A percentile compares a stretch with the other conserved stretches of the same genome.
Evolutionary conservation across 768 basidiomycete genomes (phyloP).

Genomic region (Galerina sulciceps): DNA sequence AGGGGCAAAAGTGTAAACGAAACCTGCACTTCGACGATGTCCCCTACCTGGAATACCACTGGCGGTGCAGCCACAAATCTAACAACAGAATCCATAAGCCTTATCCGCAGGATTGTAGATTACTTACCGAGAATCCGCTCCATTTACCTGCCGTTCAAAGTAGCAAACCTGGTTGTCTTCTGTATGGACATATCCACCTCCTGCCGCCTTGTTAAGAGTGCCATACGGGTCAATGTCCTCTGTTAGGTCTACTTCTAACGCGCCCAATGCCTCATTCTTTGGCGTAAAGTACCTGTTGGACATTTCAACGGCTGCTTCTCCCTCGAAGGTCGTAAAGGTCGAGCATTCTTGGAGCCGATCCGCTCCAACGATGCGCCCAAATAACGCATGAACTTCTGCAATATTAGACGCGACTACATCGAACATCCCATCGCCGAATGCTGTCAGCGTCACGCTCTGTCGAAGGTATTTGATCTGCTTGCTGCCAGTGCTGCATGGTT

Average conservation of each 20-base stretch:
- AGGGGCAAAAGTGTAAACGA: conserved; percentile 14
- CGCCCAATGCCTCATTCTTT: neutral
- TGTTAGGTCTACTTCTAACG: neutral
- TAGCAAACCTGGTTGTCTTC: conserved; percentile 10
- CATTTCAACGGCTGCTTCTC: neutral
- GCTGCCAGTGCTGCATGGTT: neutral
- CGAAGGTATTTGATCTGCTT: neutral
- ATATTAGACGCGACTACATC: neutral
- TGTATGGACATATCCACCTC: neutral
- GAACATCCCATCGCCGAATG: neutral
- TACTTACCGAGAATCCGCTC: neutral
- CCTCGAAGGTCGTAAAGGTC: neutral
- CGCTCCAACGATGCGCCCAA: neutral
- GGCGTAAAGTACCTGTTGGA: conserved; percentile 13
- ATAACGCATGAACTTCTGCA: neutral
- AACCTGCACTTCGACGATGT: conserved; percentile 23
- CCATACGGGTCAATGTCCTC: conserved; percentile 5
- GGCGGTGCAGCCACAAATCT: conserved; percentile 11
- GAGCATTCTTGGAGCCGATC: conserved; percentile 1
- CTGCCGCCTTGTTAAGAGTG: conserved; percentile 1
- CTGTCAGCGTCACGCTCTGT: conserved; percentile 10
- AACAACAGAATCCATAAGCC: neutral
- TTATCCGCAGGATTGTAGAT: neutral
- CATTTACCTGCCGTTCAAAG: neutral
- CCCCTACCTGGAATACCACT: conserved; percentile 13